Evolutionary conservation across 495 filamentous ascomycete species (phyloP), one percentile per base, ranked within the genome.

Genomic region (Tuber melanosporum): DNA sequence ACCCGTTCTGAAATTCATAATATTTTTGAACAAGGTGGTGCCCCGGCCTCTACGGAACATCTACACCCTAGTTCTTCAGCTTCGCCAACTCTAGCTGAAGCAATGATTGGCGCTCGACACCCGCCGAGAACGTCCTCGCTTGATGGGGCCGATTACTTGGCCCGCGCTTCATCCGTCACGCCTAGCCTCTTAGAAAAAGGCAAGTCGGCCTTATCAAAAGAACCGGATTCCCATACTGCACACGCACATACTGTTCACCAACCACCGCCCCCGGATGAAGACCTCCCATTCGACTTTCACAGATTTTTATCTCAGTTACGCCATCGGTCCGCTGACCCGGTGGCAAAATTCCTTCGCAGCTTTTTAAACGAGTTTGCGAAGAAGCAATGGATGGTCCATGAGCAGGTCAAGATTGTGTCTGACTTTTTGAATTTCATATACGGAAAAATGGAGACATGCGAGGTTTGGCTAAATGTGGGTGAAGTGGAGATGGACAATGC

Each of bases 401-500:
- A 99, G 85, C 95, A 99, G 84, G 94, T 97, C 78, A 99, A 99
- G 84, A 97, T 99, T 70, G 95, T 99, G 76, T 90, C 93, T 74
- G 95, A 99, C 83, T 99, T 99, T 82, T 87, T 99, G 57, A 88
- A 92, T n/a, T 99, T 99, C 79, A 99, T 99, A 76, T 92, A 93
- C 62, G 97, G 95, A 84, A 98, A 97, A 85, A 99, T 99, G 95
- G 93, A 91, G n/a, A 89, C 92, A 79, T 99, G 95, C 82, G 95
- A 99, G 75, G 92, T 99, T 10, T 99, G 95, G 95, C 91, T 93
- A 71, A 92, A 94, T 62, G 94, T 98, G 0, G 97, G 94, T 0
- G 96, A 98, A 83, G 93, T 92, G 12, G 95, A 99, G 83, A 98
- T 99, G 84, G 95, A 98, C 84, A 98, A 99, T 86, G 96, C 96